Base-by-base conservation (phyloP, 2,329 filamentous ascomycete species). In the Colletotrichum melonis region DNA sequence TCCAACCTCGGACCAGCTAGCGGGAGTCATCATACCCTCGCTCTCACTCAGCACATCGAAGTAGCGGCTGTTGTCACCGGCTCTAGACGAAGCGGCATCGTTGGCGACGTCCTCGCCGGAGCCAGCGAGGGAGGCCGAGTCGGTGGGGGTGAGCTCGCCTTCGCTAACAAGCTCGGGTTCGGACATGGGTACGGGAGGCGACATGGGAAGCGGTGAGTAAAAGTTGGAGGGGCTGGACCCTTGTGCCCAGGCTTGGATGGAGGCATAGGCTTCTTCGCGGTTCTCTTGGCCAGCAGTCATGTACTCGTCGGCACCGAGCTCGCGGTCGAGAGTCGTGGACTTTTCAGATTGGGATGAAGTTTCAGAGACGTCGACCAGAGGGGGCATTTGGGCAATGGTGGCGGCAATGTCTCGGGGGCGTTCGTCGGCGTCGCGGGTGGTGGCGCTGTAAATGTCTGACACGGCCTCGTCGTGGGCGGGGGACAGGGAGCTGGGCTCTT, bases 171-270 rank as follows among this genome's bases (percentile, higher is more conserved):
- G 74, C 72, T 89, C 88, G 22, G 84, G 84, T 80, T 89, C 89
- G 5, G 88, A 90, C 26, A 86, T 77, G 14, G 88, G 84, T 8
- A 84, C 84, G 5, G 83, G 82, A 2, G 87, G 88, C 1, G 88
- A 87, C 26, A 84, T 84, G 14, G 89, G 89, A 26, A 91, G 85
- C 5, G 90, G 89, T 6, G 90, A 91, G 83, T 91, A 92, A 77
- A 92, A 91, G 68, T 74, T 72, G 77, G 86, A 85, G 11, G 83
- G 81, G 77, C 83, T 83, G 5, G 87, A 88, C 71, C 86, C 82
- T 76, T 90, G 86, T 1, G 90, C 90, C 90, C 91, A 92, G 0
- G 90, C 91, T 78, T 92, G 89, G 76, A 92, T 92, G 1, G 89
- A 90, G 58, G 88, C 87, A 77, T 88, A 92, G 1, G 88, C 86